phyloP scores from a whole-genome alignment of 164 flowering plant genomes.

The Vitis riparia region DNA sequence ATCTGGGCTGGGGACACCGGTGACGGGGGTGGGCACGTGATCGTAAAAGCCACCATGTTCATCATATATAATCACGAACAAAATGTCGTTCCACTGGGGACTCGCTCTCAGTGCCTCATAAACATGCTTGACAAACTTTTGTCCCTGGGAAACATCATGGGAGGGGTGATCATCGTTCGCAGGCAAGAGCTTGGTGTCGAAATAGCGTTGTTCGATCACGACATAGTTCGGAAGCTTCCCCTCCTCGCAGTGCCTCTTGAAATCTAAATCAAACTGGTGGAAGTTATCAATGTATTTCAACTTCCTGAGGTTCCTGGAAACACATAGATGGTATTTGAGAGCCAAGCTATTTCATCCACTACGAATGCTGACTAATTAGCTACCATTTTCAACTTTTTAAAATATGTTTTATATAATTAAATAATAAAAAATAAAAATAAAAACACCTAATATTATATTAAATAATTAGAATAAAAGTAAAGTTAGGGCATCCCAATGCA shows the following conservation, averaged over 20 bases:
- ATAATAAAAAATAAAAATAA: no score
- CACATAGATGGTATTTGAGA: background rate
- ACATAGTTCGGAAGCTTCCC: slow-evolving; percentile 58
- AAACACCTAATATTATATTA: no score
- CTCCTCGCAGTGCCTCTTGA: slow-evolving; percentile 47
- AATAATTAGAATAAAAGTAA: no score
- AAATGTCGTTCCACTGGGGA: slow-evolving; percentile 56
- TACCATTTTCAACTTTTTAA: no score
- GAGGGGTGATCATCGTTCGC: slow-evolving; percentile 69
- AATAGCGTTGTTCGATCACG: slow-evolving; percentile 49
- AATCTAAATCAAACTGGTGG: slow-evolving; percentile 40
- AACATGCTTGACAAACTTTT: slow-evolving; percentile 51
- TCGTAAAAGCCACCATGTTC: slow-evolving; percentile 73
- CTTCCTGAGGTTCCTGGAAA: slow-evolving; percentile 48
- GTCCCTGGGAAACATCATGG: slow-evolving; percentile 53
- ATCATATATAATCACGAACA: slow-evolving; percentile 50
- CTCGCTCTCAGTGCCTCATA: slow-evolving; percentile 54
- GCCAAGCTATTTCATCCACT: no score
- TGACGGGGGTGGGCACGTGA: slow-evolving; percentile 72
- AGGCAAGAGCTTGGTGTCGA: slow-evolving; percentile 26
- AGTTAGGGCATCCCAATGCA: no score
- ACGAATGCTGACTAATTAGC: no score
- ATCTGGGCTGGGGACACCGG: slow-evolving; percentile 73
- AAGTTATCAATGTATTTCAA: slow-evolving; percentile 44
- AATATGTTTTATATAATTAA: no score